Evolutionary conservation across 352 stramenopile species (phyloP), one percentile per base, ranked within the genome.

Genomic region (Globisporangium rhizosaccharum): DNA sequence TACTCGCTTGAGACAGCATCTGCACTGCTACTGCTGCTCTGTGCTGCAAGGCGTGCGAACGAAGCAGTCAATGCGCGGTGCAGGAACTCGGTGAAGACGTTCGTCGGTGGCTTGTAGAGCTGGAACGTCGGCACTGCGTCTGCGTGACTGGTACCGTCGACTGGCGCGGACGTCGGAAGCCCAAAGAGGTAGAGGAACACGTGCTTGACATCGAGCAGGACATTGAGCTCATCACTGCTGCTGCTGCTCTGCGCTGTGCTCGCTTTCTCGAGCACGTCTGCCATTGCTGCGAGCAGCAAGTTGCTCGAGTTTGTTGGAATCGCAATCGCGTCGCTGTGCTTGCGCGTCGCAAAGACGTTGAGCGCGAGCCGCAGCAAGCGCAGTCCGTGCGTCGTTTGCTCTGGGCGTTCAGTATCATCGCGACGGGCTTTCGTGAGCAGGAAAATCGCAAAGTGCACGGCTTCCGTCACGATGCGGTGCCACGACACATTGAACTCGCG

Each of bases 41-140:
- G 55, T 15, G 45, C 33, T 9, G 33, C 33, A 11, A 61, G 53
- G 18, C 67, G 57, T 9, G 36, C 36, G 15, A 71, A 59, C 6
- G 66, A 53, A 5, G 79, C 67, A 12, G 57, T 67, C n/a, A 88
- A 59, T 9, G 71, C 61, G 53, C 68, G 66, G 47, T 90, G 78
- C 50, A 94, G 65, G 48, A 94, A 92, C 15, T 76, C 72, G 10
- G 79, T 65, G 47, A 75, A 94, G 52, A 90, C 82, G 46, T 92
- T 92, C 17, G 82, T 90, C 2, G 81, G 81, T 7, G 85, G 85
- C 20, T 86, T 84, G 62, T 92, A 94, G 60, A 90, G 76, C 46
- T 82, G 75, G 56, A 94, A 94, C 47, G 54, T 81, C 15, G 75
- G 72, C 3, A 67, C 61, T 9, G 63, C 60, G 12, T 44, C 50